phyloP scores from a whole-genome alignment of 1,284 basidiomycete genomes.

The Apiotrichum gracile region DNA sequence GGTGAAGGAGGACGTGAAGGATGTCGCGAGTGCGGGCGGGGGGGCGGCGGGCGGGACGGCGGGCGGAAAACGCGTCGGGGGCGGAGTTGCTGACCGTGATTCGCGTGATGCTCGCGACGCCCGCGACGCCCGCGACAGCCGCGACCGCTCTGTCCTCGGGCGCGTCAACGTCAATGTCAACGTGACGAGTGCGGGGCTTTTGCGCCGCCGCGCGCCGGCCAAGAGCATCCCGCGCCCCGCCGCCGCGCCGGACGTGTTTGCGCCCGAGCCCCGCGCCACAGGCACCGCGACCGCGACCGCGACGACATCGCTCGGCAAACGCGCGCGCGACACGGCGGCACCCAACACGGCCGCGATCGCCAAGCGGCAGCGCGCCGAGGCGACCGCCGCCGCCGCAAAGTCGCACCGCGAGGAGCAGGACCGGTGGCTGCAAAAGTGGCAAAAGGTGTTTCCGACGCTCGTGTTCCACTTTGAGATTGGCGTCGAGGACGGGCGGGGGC shows the following conservation, averaged over 20 bases:
- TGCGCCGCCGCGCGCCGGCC: background rate
- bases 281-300: background rate
- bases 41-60: background rate
- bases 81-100: background rate
- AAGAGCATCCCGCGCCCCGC: slow-evolving; percentile 20
- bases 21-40: too few relatives aligned
- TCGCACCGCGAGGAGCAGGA: slow-evolving; percentile 50
- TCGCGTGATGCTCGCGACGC: background rate
- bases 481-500: slow-evolving; percentile 51
- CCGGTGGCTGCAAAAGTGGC: slow-evolving; percentile 78
- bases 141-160: slow-evolving; percentile 12
- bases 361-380: slow-evolving; percentile 11
- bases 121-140: slow-evolving; percentile 1
- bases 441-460: slow-evolving; percentile 72
- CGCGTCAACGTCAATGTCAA: slow-evolving; percentile 16
- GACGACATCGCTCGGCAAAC: slow-evolving; percentile 9
- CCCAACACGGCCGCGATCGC: background rate
- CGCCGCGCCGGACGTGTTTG: slow-evolving; percentile 26
- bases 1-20: background rate
- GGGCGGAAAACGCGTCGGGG: background rate
- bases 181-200: background rate
- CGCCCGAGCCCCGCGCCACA: background rate
- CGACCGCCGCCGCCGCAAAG: slow-evolving; percentile 8
- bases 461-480: slow-evolving; percentile 71
- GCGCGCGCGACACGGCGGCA: slow-evolving; percentile 4